Conservation (phyloP, 1,284 basidiomycete genomes). For the Ustilago xerochloae region DNA sequence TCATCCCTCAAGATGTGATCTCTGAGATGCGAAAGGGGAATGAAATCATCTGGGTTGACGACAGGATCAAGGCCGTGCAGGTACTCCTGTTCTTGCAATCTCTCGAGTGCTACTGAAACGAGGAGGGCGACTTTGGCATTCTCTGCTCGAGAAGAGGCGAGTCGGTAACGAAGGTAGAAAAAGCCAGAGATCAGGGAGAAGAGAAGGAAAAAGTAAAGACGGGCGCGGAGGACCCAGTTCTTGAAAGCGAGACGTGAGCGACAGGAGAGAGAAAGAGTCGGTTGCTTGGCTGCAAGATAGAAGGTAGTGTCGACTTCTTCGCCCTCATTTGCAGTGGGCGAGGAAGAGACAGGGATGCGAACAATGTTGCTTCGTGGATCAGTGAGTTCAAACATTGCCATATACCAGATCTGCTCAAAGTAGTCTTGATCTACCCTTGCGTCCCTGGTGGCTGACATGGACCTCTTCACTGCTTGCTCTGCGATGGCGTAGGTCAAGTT, state of each 20-base stretch:
- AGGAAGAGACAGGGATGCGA: conserved; percentile 18
- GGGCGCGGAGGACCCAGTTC: conserved; percentile 35
- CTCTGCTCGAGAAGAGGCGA: conserved; percentile 15
- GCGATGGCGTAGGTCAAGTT: conserved; percentile 40
- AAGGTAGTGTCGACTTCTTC: conserved; percentile 10
- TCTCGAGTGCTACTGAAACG: conserved; percentile 45
- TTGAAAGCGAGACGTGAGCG: conserved; percentile 38
- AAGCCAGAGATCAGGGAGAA: background rate
- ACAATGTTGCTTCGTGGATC: conserved; percentile 42
- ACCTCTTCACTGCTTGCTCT: conserved; percentile 29
- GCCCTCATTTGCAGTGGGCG: conserved; percentile 1
- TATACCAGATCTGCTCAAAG: conserved; percentile 59
- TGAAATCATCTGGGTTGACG: conserved; percentile 79
- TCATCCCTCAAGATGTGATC: conserved; percentile 87
- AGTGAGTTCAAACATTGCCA: conserved; percentile 59
- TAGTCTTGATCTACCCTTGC: conserved; percentile 42
- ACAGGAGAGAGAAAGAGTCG: conserved; percentile 37
- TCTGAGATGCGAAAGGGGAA: conserved; percentile 88
- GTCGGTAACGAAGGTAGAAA: conserved; percentile 31
- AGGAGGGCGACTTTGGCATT: conserved; percentile 31
- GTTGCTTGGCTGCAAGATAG: conserved; percentile 38
- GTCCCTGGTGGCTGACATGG: conserved; percentile 39
- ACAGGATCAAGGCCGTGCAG: conserved; percentile 86
- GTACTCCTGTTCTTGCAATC: conserved; percentile 73
- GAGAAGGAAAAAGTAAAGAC: conserved; percentile 32